phyloP scores from a whole-genome alignment of 495 filamentous ascomycete species.

The Penicillium paxilli region DNA sequence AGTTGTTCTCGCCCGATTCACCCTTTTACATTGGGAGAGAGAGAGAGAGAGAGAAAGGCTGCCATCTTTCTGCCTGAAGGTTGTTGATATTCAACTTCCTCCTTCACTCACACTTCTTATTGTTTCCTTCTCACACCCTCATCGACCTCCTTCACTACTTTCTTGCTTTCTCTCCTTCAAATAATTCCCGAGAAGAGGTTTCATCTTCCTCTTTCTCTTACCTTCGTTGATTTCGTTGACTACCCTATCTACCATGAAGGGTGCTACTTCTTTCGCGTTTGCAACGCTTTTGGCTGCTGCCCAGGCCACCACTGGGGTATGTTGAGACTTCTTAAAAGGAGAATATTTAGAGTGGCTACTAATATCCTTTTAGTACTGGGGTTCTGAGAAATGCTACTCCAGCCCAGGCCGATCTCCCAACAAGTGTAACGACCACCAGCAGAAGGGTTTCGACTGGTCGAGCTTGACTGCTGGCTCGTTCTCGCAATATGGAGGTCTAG shows the following conservation, averaged over 20 bases:
- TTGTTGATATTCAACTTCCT: not conserved
- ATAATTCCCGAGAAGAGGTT: not conserved
- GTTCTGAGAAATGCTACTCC: conserved; percentile 57
- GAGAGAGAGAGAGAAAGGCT: no score
- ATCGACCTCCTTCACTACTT: not conserved
- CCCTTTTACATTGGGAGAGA: no score
- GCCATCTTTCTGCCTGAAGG: not conserved
- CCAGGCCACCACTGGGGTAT: conserved; percentile 31
- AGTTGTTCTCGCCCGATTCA: no score
- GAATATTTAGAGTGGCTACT: not conserved
- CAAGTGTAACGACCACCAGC: conserved; percentile 66
- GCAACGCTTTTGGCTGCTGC: conserved; percentile 31
- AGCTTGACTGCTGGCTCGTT: conserved; percentile 64
- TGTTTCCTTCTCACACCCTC: not conserved
- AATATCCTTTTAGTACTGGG: conserved; percentile 49
- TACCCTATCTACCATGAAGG: conserved; percentile 28
- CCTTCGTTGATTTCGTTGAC: conserved; percentile 4
- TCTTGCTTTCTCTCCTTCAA: not conserved
- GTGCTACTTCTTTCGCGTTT: conserved; percentile 22
- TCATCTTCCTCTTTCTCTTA: conserved; percentile 9
- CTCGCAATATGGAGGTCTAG: conserved; percentile 65
- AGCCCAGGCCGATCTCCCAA: conserved; percentile 77
- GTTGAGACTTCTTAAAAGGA: not conserved
- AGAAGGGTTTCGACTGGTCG: conserved; percentile 68
- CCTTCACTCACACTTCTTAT: not conserved